Percentiles rank a stretch among this genome's conserved stretches.
Evolutionary conservation across 2,329 filamentous ascomycete species (phyloP).

Genomic region (Trichoderma cornu-damae): DNA sequence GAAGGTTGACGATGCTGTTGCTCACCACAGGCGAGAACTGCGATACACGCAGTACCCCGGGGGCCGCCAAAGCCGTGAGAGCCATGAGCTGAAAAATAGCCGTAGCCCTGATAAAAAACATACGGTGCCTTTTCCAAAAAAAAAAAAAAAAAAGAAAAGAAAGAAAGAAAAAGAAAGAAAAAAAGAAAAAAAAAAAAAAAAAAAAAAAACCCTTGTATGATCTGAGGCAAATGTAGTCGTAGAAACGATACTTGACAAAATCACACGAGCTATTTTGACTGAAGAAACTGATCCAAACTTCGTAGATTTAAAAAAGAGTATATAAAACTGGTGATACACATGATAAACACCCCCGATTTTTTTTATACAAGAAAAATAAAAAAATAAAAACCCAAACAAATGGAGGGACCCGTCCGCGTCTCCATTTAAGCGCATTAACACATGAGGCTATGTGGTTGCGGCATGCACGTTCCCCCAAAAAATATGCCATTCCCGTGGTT

Average conservation of each 20-base stretch:
- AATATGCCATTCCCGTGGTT: background rate
- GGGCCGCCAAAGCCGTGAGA: background rate
- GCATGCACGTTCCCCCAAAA: background rate
- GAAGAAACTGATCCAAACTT: slow-evolving; percentile 8
- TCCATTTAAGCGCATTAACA: background rate
- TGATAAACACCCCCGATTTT: slow-evolving; percentile 8
- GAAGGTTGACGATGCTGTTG: slow-evolving; percentile 48
- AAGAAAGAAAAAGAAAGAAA: too few relatives aligned
- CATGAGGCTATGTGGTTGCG: slow-evolving; percentile 11
- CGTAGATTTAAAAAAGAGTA: background rate
- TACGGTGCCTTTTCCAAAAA: too few relatives aligned
- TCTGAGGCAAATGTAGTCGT: too few relatives aligned
- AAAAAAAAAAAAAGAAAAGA: too few relatives aligned
- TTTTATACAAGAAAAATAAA: slow-evolving; percentile 8
- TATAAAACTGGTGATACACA: slow-evolving; percentile 10
- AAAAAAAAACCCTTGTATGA: too few relatives aligned
- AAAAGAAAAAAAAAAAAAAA: too few relatives aligned
- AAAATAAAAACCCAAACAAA: too few relatives aligned
- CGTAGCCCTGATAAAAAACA: too few relatives aligned
- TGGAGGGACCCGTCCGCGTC: background rate
- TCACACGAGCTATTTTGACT: background rate
- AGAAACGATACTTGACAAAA: background rate
- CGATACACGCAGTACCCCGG: background rate
- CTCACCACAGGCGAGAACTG: background rate
- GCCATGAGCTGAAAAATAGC: background rate